Conservation (phyloP, 116 monocot species). For the Dioscorea cayenensis region DNA sequence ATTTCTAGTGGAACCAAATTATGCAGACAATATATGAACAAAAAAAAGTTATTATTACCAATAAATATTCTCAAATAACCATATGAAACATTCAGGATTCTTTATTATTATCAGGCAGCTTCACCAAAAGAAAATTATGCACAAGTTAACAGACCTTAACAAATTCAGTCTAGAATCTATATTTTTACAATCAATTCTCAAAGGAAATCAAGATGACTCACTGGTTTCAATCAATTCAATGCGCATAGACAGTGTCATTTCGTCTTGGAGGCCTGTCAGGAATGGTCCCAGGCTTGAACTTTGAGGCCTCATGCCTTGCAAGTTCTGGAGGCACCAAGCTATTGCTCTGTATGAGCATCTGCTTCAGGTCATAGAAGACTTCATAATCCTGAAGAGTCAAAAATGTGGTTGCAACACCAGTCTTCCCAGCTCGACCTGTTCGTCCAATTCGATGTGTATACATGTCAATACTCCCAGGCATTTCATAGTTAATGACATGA, state of each 20-base stretch:
- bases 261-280: constrained; percentile 90
- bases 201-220: too few relatives aligned
- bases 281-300: constrained; percentile 86
- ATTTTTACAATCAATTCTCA: too few relatives aligned
- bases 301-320: constrained; percentile 89
- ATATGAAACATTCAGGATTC: too few relatives aligned
- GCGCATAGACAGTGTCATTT: constrained; percentile 81
- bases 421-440: constrained; percentile 94
- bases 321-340: constrained; percentile 82
- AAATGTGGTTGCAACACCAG: constrained; percentile 85
- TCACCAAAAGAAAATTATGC: too few relatives aligned
- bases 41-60: too few relatives aligned
- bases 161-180: too few relatives aligned
- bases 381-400: constrained; percentile 75
- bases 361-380: constrained; percentile 94
- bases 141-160: too few relatives aligned
- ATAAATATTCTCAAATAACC: too few relatives aligned
- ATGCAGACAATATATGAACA: too few relatives aligned
- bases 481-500: constrained; percentile 94
- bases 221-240: constrained; percentile 24
- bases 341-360: constrained; percentile 93
- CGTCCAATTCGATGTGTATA: constrained; percentile 97
- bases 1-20: too few relatives aligned
- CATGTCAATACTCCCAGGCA: constrained; percentile 69
- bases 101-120: too few relatives aligned